phyloP scores from a whole-genome alignment of 73 alveolate species.

The Tetrahymena malaccensis region DNA sequence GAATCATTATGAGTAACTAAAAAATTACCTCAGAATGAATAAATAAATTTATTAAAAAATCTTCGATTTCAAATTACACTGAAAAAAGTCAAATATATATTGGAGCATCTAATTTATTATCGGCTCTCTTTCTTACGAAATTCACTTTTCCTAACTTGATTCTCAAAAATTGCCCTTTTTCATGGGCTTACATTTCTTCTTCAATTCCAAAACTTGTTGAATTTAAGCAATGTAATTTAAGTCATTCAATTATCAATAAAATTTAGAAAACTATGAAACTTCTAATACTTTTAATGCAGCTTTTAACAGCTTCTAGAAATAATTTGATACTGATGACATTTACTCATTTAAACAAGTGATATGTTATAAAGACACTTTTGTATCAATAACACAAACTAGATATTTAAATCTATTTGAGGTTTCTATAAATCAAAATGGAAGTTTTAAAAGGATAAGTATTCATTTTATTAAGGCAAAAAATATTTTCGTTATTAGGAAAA shows the following conservation, averaged over 20 bases:
- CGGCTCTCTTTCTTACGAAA: not conserved
- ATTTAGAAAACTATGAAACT: not conserved
- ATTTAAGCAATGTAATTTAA: not conserved
- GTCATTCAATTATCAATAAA: not conserved
- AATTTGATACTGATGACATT: not conserved
- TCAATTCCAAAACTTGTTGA: not conserved
- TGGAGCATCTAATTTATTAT: not conserved
- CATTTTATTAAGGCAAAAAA: not conserved
- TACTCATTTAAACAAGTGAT: not conserved
- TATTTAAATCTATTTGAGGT: not conserved
- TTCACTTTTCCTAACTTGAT: not conserved
- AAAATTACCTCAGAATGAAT: too few relatives aligned
- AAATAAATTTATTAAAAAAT: not conserved
- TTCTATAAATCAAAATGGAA: not conserved
- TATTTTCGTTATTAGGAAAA: not conserved
- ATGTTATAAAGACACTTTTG: not conserved
- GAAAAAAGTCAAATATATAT: not conserved
- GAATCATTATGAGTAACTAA: too few relatives aligned
- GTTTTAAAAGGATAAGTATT: not conserved
- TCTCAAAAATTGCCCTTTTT: not conserved
- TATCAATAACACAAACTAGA: not conserved
- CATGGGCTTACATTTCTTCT: not conserved
- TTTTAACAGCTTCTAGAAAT: not conserved
- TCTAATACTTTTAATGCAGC: not conserved
- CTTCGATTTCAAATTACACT: not conserved